phyloP scores from a whole-genome alignment of 768 basidiomycete species.

The Pisolithus marmoratus region DNA sequence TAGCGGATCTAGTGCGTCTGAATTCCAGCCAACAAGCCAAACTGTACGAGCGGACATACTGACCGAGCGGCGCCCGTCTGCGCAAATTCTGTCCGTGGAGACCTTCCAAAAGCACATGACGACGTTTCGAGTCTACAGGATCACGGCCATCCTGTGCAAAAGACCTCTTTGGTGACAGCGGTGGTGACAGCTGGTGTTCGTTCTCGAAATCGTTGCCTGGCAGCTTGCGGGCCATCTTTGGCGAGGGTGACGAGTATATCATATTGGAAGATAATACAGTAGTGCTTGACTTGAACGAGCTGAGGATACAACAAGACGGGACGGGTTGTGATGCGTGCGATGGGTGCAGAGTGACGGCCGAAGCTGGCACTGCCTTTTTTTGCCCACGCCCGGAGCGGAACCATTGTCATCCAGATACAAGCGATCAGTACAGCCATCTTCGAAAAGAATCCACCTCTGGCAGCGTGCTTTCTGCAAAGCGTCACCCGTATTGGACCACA shows the following conservation, averaged over 20 bases:
- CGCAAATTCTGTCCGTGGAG: not conserved
- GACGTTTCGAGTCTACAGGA: constrained; percentile 13
- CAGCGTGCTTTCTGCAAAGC: too few relatives aligned
- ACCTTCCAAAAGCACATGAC: constrained; percentile 10
- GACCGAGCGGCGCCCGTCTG: constrained; percentile 21
- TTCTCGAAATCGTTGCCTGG: constrained; percentile 4
- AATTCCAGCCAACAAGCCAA: constrained; percentile 1
- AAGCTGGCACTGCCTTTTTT: too few relatives aligned
- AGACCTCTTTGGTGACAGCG: constrained; percentile 16
- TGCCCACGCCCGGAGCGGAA: too few relatives aligned
- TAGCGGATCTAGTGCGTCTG: constrained; percentile 19
- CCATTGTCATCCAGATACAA: too few relatives aligned
- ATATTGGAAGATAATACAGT: constrained; percentile 11
- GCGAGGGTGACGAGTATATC: constrained; percentile 14
- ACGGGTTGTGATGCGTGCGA: constrained; percentile 1
- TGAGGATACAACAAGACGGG: constrained; percentile 9
- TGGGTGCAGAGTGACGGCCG: too few relatives aligned
- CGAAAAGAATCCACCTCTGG: too few relatives aligned
- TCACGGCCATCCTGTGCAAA: constrained; percentile 15
- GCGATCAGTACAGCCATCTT: too few relatives aligned
- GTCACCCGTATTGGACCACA: too few relatives aligned
- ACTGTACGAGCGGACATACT: constrained; percentile 8
- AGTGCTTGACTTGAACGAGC: constrained; percentile 1
- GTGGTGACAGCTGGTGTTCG: constrained; percentile 9
- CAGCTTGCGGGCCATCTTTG: constrained; percentile 3